Percentiles rank a stretch among this genome's conserved stretches.
phyloP scores from a whole-genome alignment of 2,329 filamentous ascomycete species.

The Colletotrichum scovillei region DNA sequence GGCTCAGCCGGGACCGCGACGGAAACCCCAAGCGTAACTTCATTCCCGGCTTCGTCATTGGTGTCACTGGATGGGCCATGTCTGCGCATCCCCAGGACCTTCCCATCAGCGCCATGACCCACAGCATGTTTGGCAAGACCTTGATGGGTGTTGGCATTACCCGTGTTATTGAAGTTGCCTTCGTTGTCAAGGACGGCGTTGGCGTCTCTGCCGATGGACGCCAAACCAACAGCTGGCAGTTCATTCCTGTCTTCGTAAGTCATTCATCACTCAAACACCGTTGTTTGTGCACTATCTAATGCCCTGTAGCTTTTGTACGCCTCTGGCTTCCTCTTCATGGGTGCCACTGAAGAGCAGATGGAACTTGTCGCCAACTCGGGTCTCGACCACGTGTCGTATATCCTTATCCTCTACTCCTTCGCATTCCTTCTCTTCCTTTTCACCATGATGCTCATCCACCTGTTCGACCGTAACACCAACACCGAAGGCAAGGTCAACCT shows the following conservation, averaged over 20 bases:
- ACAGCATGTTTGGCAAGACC: slow-evolving; percentile 92
- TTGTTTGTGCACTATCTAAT: slow-evolving; percentile 36
- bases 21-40: slow-evolving; percentile 92
- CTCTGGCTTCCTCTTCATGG: slow-evolving; percentile 96
- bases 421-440: slow-evolving; percentile 94
- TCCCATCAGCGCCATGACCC: slow-evolving; percentile 86
- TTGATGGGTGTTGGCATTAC: slow-evolving; percentile 89
- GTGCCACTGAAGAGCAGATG: slow-evolving; percentile 98
- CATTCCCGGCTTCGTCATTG: slow-evolving; percentile 89
- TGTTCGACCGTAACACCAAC: slow-evolving; percentile 77
- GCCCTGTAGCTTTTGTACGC: slow-evolving; percentile 81
- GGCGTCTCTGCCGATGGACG: slow-evolving; percentile 74
- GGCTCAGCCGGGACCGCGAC: slow-evolving; percentile 86
- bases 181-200: slow-evolving; percentile 81
- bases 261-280: background rate
- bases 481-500: slow-evolving; percentile 50
- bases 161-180: slow-evolving; percentile 90
- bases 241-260: slow-evolving; percentile 68
- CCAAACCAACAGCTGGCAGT: slow-evolving; percentile 73
- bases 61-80: slow-evolving; percentile 97
- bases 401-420: slow-evolving; percentile 90
- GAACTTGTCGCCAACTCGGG: slow-evolving; percentile 75
- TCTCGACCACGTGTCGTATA: slow-evolving; percentile 91
- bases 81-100: slow-evolving; percentile 88
- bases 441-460: slow-evolving; percentile 83